Evolutionary conservation across 2,329 filamentous ascomycete genomes (phyloP), one percentile per base, ranked within the genome.

Genomic region (Apiospora sp.): DNA sequence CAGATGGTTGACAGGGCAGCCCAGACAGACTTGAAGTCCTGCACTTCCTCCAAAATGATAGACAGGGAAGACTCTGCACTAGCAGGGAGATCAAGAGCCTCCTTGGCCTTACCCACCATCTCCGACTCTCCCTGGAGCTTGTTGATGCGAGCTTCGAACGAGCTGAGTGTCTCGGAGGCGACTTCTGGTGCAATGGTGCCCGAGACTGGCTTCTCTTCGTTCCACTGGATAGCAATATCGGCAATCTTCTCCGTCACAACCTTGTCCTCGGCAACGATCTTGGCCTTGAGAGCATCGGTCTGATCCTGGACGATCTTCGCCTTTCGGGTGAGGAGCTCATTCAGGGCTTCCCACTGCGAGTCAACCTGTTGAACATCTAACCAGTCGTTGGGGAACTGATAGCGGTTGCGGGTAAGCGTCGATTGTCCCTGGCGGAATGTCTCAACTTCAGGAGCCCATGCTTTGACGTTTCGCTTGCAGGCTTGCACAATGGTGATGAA

Each of bases 11-110:
- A 96, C 69, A 99, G 86, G 68, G 94, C 96, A 44, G 96, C 94
- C 96, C 96, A 99, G 13, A 99, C 96, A 27, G 96, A 98, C 84
- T 98, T 97, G 86, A 99, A 99, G 82, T 99, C 96, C 74, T 97
- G 94, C 2, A 99, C 95, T 84, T 99, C 96, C 81, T 98, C 96
- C 22, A 98, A 87, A 12, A 98, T 93, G 37, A 92, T 90, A n/a
- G 90, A 88, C 30, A 99, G 90, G n/a, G 92, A 91, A 70, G 93
- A 93, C 77, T 98, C 94, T 0, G 92, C 87, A 71, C 91, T 93
- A 3, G 93, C 89, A 4, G 96, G 93, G 58, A 99, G 89, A 80
- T 98, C 95, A 58, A 99, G 91, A 4, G 96, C 96, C 82, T 99
- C 96, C 83, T 98, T 99, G 3, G 97, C 97, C 82, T 95, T 98